These are phyloP conservation scores for Ascocoryne sarcoides DNA, from an alignment of 2,329 filamentous ascomycete species.

Conservation along the genomic window DNA sequence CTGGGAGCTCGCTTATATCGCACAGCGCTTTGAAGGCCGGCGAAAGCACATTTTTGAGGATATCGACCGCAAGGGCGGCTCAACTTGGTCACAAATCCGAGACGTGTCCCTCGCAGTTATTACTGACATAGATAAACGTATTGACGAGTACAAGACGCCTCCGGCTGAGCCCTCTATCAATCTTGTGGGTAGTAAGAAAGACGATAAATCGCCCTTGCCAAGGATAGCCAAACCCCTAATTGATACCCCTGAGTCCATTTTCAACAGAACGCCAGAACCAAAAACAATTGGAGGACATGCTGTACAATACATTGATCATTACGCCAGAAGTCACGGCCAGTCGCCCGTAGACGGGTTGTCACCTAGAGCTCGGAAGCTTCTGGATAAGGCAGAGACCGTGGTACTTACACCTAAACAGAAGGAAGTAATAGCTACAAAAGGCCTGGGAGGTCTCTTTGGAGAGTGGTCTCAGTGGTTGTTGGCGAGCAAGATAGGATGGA, in stretches of 20 bases:
- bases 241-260: constrained; percentile 21
- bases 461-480: constrained; percentile 39
- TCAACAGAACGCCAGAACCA: constrained; percentile 13
- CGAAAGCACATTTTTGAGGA: constrained; percentile 79
- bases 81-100: constrained; percentile 75
- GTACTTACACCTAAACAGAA: constrained; percentile 40
- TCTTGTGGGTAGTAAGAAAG: background rate
- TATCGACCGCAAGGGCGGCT: constrained; percentile 70
- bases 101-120: constrained; percentile 61
- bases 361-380: constrained; percentile 35
- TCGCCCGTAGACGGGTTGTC: constrained; percentile 19
- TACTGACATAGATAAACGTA: constrained; percentile 55
- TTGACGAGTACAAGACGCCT: constrained; percentile 48
- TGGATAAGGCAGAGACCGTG: constrained; percentile 27
- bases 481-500: constrained; percentile 47
- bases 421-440: constrained; percentile 41
- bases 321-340: constrained; percentile 25
- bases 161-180: constrained; percentile 6
- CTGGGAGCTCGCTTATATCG: constrained; percentile 82
- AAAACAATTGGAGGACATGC: constrained; percentile 11
- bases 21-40: constrained; percentile 59
- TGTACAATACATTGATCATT: constrained; percentile 18
- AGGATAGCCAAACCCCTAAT: constrained; percentile 20
- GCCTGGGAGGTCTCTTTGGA: constrained; percentile 40
- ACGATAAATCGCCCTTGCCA: constrained; percentile 11